Evolutionary conservation across 805 yeast species (phyloP), one percentile per base, ranked within the genome.

Genomic region (Kuraishia cidri): DNA sequence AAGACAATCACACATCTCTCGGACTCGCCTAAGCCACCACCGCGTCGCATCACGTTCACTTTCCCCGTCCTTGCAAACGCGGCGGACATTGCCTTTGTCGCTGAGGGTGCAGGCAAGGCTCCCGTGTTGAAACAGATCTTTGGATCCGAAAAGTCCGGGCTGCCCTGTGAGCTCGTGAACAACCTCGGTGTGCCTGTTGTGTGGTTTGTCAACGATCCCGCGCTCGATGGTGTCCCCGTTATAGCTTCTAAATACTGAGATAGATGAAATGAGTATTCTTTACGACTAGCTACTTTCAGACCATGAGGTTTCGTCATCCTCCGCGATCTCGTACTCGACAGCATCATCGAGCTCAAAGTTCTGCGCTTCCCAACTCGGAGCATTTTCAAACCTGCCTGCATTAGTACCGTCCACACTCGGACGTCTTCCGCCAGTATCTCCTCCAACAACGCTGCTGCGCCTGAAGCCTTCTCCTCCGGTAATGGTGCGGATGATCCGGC

Each of bases 11-110:
- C 88, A 7, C 58, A 73, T 47, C 72, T 88, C 40, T 65, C 68
- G 32, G 90, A 87, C 53, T 82, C 94, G 8, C 96, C 96, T 54
- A 88, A 88, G 58, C 95, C 94, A 21, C 97, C 97, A 26, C 79
- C 88, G 54, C 77, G 88, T 65, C 76, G 97, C 65, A 82, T 87
- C 58, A 84, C 95, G 3, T 64, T 87, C 53, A 87, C 96, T 5
- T 74, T 84, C 57, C 88, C 90, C 5, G 79, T 79, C 3, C 66
- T 87, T 44, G 66, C 63, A 34, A 56, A 51, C 14, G 78, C 79
- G 11, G 42, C 49, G 14, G 43, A 58, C 17, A 73, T 87, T 45
- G 79, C 84, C 2, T 87, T 87, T 57, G 88, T 86, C 30, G 95
- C 95, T 11, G 88, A 84, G 53, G 97, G 97, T 37, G 79, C 80